Evolutionary conservation across 208 protist genomes (phyloP).

Genomic region (Herpetomonas samuelpessoai): DNA sequence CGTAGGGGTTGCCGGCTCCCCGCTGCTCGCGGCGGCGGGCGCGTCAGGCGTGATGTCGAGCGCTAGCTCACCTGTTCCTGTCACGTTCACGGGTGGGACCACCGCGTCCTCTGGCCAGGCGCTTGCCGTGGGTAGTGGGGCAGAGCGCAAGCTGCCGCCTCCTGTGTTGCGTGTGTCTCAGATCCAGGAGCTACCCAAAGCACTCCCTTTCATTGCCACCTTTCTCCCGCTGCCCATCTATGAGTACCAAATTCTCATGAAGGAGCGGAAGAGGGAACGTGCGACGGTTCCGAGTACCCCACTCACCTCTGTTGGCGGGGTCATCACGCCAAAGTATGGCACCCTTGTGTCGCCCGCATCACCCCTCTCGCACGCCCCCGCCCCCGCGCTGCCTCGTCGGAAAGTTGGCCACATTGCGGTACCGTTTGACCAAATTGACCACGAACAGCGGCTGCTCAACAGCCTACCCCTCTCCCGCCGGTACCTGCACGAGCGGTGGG

Average conservation of each 20-base stretch:
- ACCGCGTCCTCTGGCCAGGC: too few relatives aligned
- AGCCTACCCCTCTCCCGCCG: slow-evolving; percentile 7
- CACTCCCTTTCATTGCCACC: slow-evolving; percentile 14
- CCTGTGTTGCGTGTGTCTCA: not conserved
- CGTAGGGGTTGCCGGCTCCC: not conserved
- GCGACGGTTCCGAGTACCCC: not conserved
- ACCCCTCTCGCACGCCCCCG: not conserved
- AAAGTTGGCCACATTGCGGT: not conserved
- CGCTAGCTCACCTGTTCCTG: too few relatives aligned
- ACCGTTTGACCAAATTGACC: not conserved
- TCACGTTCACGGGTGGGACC: too few relatives aligned
- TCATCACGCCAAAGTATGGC: not conserved
- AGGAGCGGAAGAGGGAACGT: not conserved
- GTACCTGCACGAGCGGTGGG: slow-evolving; percentile 16
- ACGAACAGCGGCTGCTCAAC: not conserved
- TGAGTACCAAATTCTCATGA: slow-evolving; percentile 18
- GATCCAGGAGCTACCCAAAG: slow-evolving; percentile 13
- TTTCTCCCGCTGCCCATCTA: slow-evolving; percentile 18
- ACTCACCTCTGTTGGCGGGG: not conserved
- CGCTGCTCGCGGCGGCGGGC: not conserved
- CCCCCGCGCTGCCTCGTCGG: not conserved
- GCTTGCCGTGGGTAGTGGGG: too few relatives aligned
- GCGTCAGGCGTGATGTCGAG: not conserved
- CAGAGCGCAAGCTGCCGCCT: too few relatives aligned
- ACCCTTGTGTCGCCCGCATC: not conserved